Evolutionary conservation across 2,329 filamentous ascomycete genomes (phyloP), one percentile per base, ranked within the genome.

Genomic region (Salinomyces thailandicus): DNA sequence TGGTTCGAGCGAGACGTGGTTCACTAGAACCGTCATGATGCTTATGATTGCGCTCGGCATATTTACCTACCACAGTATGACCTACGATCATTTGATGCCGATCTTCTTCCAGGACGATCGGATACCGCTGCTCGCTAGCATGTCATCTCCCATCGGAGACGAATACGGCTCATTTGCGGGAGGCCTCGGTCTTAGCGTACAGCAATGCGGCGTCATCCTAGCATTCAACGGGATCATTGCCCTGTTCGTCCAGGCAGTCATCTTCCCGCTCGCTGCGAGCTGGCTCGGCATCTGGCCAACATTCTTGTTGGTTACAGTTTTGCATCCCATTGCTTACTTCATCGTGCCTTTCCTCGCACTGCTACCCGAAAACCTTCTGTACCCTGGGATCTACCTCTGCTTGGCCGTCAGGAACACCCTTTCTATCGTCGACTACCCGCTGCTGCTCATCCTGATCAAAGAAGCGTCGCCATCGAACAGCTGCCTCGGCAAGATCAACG

Each of bases 11-110:
- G 54, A 62, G 18, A 67, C 67, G 41, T 67, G 71, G 35, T 75
- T 79, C 48, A 79, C 71, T 2, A 69, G 64, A 59, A 73, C 73
- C 27, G 78, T 94, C 42, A 66, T 83, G 47, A 78, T 82, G 59
- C 73, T 94, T 36, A 77, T 91, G 26, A 53, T 85, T n/a, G 81
- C 87, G 1, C 65, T 95, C 32, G 84, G 81, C 30, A 84, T 95
- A 45, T 94, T 93, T 63, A 91, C 85, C 4, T 93, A 93, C 57
- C 87, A 95, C 62, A 85, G 81, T 24, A 95, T 95, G 86, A 86
- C 82, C 0, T 95, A 85, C 61, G 89, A 95, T 54, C 84, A 93
- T 56, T 72, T 95, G 1, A 69, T 94, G 36, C 87, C 87, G 5
- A 94, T 95, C 41, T 95, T 94, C 62, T 76, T 94, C 35, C 86